These are phyloP conservation scores for Cercospora beticola DNA, from an alignment of 2,329 filamentous ascomycete species.

Conservation along the genomic window DNA sequence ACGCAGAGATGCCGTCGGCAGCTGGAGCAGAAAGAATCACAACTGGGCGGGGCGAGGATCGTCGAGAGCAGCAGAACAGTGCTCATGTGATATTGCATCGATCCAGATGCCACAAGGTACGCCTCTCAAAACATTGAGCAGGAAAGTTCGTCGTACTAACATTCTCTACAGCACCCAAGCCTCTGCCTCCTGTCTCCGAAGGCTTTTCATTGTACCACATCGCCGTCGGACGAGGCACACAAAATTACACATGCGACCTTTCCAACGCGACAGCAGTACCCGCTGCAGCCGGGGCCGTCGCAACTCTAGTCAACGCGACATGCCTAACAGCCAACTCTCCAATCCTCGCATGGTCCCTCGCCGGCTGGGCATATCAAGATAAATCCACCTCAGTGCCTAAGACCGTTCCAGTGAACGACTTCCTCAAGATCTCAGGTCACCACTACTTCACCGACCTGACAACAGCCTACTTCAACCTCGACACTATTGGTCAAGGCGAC, in stretches of 20 bases:
- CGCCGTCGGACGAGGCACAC: constrained; percentile 80
- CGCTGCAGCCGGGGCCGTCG: constrained; percentile 68
- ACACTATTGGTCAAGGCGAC: constrained; percentile 47
- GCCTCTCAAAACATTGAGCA: neutral
- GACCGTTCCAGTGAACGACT: constrained; percentile 57
- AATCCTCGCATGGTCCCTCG: constrained; percentile 63
- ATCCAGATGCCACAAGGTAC: constrained; percentile 27
- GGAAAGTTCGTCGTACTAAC: neutral
- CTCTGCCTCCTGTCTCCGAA: constrained; percentile 60
- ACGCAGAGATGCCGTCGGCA: constrained; percentile 22
- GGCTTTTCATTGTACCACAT: constrained; percentile 72
- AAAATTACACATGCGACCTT: constrained; percentile 84
- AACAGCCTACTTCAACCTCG: constrained; percentile 78
- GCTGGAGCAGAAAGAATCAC: constrained; percentile 20
- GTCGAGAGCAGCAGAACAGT: constrained; percentile 11
- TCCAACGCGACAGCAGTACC: constrained; percentile 61
- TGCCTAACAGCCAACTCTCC: constrained; percentile 73
- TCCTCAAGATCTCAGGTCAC: constrained; percentile 60
- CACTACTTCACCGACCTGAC: constrained; percentile 75
- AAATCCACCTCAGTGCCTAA: constrained; percentile 54
- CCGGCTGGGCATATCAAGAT: constrained; percentile 63
- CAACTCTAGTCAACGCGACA: constrained; percentile 82
- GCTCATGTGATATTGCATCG: constrained; percentile 20
- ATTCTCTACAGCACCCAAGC: constrained; percentile 33
- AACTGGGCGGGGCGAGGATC: constrained; percentile 16